Conservation (phyloP, 371 early-diverging fungal genomes). For the Circinella umbellata region DNA sequence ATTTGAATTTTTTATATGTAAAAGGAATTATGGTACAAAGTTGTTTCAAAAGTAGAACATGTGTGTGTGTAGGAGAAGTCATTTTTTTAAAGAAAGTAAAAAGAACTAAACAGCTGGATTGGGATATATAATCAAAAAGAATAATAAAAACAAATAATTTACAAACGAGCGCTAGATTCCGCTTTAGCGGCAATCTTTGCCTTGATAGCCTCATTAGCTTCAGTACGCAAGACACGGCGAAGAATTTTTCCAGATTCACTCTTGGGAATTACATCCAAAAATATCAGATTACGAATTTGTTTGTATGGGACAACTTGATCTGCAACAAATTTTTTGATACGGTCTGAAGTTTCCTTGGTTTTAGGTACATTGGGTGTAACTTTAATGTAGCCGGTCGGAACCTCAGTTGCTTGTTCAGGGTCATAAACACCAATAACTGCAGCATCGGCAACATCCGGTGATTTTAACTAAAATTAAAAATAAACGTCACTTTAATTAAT, state of each 20-base stretch:
- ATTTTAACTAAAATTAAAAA: conserved; percentile 42
- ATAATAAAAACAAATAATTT: background rate
- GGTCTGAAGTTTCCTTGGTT: conserved; percentile 36
- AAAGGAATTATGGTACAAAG: conserved; percentile 3
- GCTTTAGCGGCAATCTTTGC: conserved; percentile 1
- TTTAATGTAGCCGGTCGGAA: conserved; percentile 75
- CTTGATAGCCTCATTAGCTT: background rate
- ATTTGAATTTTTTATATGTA: background rate
- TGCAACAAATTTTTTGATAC: conserved; percentile 62
- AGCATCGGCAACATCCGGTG: conserved; percentile 72
- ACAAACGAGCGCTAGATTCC: conserved; percentile 1
- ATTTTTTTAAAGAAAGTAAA: too few relatives aligned
- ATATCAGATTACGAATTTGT: conserved; percentile 68
- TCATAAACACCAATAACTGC: conserved; percentile 72
- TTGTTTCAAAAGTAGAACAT: background rate
- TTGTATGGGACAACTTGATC: conserved; percentile 72
- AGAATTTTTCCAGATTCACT: conserved; percentile 82
- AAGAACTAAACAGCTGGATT: background rate
- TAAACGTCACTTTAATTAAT: background rate
- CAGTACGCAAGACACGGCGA: conserved; percentile 35
- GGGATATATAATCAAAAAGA: background rate
- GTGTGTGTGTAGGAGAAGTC: too few relatives aligned
- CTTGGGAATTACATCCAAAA: conserved; percentile 72
- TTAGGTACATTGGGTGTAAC: conserved; percentile 34
- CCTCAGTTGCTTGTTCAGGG: conserved; percentile 61